Evolutionary conservation across 371 early-diverging fungal species (phyloP), one percentile per base, ranked within the genome.

Genomic region (Capillidium rhysosporum): DNA sequence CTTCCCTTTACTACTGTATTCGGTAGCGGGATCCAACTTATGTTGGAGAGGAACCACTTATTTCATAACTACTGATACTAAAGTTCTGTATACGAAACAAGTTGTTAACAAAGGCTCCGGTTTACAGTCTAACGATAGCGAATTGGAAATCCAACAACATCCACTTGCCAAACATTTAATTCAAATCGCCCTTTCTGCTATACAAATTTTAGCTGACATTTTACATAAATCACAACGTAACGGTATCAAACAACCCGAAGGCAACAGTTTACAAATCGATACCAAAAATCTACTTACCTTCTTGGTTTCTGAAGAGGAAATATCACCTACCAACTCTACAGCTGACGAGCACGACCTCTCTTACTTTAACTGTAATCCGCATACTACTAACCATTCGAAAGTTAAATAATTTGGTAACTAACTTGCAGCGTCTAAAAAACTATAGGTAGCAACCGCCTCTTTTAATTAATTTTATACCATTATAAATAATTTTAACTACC

Each of bases 41-140:
- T 72, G 73, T 18, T 95, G 96, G 96, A 77, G 96, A 9, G 89
- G 81, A 25, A 71, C 69, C 52, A 58, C 64, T 1, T 84, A 74
- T 48, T 46, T 62, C 47, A 62, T 82, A 45, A 48, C 65, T 31
- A 61, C 67, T 1, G 76, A 76, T 56, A 77, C 80, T 0, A 76
- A 78, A 0, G 81, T 76, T 16, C 57, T 69, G 21, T 7, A 34
- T 4, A 34, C 34, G 34, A 59, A 61, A 30, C 14, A 12, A 7
- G 8, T 5, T 18, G 14, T n/a, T 10, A 7, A 12, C 0, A 21
- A 20, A 23, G 16, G 10, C 10, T 24, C 48, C 8, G 7, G 21
- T 10, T 18, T 18, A 16, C 21, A 43, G 7, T 34, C 12, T 12
- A 12, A 7, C 34, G 8, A 8, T 18, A 43, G 8, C 21, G 43